Base-by-base conservation (phyloP, 768 basidiomycete genomes). In the Suillus plorans region DNA sequence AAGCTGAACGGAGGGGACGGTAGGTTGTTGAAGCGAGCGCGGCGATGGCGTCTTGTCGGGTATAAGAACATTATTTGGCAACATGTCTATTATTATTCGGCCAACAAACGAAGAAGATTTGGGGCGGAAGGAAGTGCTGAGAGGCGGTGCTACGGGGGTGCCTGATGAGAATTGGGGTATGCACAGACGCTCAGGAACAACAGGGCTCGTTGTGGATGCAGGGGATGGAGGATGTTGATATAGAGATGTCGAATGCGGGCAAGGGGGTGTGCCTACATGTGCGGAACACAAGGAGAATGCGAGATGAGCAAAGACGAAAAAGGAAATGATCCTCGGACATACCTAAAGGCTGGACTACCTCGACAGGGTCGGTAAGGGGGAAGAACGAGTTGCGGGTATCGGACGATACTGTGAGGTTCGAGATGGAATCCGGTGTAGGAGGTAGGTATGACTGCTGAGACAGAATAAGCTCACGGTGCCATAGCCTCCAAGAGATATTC, bases 401-500 rank as follows among this genome's bases (percentile, higher is more conserved):
- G 16, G 71, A 68, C n/a, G 70, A 65, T 20, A 64, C 68, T 52
- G 63, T 65, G 45, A 52, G 67, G 1, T 73, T 72, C 0, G 71
- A 71, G 28, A 67, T 39, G 20, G 73, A 70, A 45, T 76, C 72
- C 14, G 77, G 76, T 10, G 76, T 74, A 47, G 72, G 65, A 1
- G 75, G 72, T 14, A 69, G 73, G 56, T 65, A 72, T n/a, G 71
- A 14, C 25, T 55, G 25, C 41, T 77, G 78, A 36, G 77, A 67
- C 37, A 78, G 73, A 60, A 81, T 74, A 71, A 90, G 79, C 66
- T 90, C 86, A 67, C 87, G 84, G 73, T 90, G 85, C 89, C 92
- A 92, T 9, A 95, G 79, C 61, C 94, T 81, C 94, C 94, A 96
- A 4, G 90, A 88, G 62, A 95, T 89, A 71, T 96, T 94, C 78